Percentiles rank a stretch among this genome's conserved stretches.
Evolutionary conservation across 2,329 filamentous ascomycete genomes (phyloP).

Genomic region (Phaeophleospora eucalypticola): DNA sequence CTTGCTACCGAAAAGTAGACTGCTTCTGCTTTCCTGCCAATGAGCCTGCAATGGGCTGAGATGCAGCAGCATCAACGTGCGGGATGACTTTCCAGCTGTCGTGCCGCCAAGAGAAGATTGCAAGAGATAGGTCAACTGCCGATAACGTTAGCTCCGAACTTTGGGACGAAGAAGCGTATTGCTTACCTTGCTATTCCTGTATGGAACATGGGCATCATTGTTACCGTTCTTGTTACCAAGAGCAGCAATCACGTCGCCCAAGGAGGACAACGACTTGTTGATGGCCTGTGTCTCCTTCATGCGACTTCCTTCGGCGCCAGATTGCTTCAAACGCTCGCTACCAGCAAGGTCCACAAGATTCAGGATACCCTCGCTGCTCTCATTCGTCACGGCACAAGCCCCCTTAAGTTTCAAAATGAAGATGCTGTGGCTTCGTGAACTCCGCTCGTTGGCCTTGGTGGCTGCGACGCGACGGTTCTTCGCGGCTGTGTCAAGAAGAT

Average conservation of each 20-base stretch:
- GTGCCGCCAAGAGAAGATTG: slow-evolving; percentile 94
- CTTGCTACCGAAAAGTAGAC: slow-evolving; percentile 91
- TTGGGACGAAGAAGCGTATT: background rate
- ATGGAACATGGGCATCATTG: slow-evolving; percentile 69
- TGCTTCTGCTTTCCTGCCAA: slow-evolving; percentile 87
- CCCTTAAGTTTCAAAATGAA: slow-evolving; percentile 76
- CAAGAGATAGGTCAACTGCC: slow-evolving; percentile 81
- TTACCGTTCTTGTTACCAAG: slow-evolving; percentile 76
- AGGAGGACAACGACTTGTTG: slow-evolving; percentile 87
- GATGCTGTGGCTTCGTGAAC: slow-evolving; percentile 89
- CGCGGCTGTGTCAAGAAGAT: slow-evolving; percentile 65
- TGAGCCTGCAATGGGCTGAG: slow-evolving; percentile 87
- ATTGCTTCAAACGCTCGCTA: slow-evolving; percentile 84
- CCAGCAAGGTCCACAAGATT: slow-evolving; percentile 95
- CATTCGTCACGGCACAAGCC: slow-evolving; percentile 68
- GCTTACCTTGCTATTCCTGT: slow-evolving; percentile 84
- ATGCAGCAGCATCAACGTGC: slow-evolving; percentile 99
- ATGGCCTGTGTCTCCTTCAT: slow-evolving; percentile 95
- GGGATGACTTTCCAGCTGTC: slow-evolving; percentile 52
- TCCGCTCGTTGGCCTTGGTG: slow-evolving; percentile 95
- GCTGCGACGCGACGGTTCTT: slow-evolving; percentile 88
- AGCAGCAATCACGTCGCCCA: slow-evolving; percentile 91
- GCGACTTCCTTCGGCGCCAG: slow-evolving; percentile 77
- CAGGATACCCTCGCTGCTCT: slow-evolving; percentile 85
- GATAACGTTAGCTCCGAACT: slow-evolving; percentile 8